phyloP scores from a whole-genome alignment of 257 asterid genomes.

The Lantana camara region DNA sequence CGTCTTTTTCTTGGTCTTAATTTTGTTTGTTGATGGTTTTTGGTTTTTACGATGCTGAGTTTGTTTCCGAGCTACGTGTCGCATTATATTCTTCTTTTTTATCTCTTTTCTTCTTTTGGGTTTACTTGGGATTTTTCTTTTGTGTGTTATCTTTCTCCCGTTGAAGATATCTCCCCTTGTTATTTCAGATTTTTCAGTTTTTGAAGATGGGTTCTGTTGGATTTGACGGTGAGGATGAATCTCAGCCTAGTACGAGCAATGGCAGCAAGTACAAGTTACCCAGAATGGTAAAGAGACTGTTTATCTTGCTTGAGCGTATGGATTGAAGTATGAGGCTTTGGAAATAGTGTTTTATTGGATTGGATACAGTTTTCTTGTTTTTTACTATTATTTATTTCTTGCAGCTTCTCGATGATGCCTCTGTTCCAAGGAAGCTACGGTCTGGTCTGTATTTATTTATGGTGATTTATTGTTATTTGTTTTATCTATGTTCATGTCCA shows the following conservation, averaged over 20 bases:
- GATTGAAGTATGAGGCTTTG: background rate
- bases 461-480: background rate
- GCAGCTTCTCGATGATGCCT: slow-evolving; percentile 65
- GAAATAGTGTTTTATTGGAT: background rate
- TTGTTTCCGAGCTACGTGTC: slow-evolving; percentile 41
- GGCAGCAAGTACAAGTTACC: slow-evolving; percentile 41
- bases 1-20: slow-evolving; percentile 39
- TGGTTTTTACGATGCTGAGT: slow-evolving; percentile 35
- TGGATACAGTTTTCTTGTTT: slow-evolving; percentile 6
- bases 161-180: slow-evolving; percentile 31
- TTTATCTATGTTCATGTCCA: background rate
- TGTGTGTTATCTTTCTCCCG: slow-evolving; percentile 20
- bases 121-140: slow-evolving; percentile 15
- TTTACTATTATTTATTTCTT: slow-evolving; percentile 11
- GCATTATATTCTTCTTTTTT: slow-evolving; percentile 33
- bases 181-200: slow-evolving; percentile 11
- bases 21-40: slow-evolving; percentile 32
- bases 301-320: background rate
- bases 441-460: slow-evolving; percentile 54
- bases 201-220: slow-evolving; percentile 60
- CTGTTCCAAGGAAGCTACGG: slow-evolving; percentile 78
- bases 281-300: slow-evolving; percentile 47
- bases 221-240: slow-evolving; percentile 51
- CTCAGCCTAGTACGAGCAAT: slow-evolving; percentile 37
- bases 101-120: slow-evolving; percentile 22